Base-by-base conservation (phyloP, 129 eudicot species). In the Saussurea involucrata region DNA sequence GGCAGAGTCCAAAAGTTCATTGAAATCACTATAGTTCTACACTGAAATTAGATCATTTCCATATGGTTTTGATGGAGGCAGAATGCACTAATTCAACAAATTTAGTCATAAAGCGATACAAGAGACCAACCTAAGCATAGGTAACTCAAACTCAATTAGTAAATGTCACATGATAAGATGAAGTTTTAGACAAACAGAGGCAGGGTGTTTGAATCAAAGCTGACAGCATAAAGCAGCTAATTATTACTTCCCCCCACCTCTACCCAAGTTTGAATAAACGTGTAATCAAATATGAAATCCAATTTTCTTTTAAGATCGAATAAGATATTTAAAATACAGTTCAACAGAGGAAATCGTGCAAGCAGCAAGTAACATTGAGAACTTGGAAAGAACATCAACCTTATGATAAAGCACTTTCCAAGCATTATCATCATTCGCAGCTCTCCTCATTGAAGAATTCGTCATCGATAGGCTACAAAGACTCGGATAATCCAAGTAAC, bases 371-470 rank as follows among this genome's bases (percentile, higher is more conserved):
- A 40, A 69, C 20, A 69, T 20, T 0, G 11, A 8, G 58, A 22
- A 69, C 22, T 36, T 24, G 44, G 18, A 33, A 70, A 72, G 11
- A 6, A 28, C 71, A 76, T 17, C n/a, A 20, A 90, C 97, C 95
- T 92, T 89, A 74, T 83, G 95, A 67, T 85, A 89, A 21, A 92
- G 87, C 27, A 92, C 84, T 73, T 87, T 92, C 97, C 97, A 89
- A 6, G 97, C 97, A 82, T 87, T 89, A 74, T 91, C 97, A 79
- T 91, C 97, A 76, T 91, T 91, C 0, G 97, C 97, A 71, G 95
- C 95, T 79, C 74, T 87, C 15, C 90, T 77, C 97, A 92, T 92
- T 11, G 84, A 82, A 24, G 92, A 89, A 83, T 89, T 92, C 0
- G 92, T 87, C 92, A 92, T 92, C 6, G 96, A 88, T 29, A 90